Conservation (phyloP, 192 early-diverging fungal species). For the Pilaira anomala region DNA sequence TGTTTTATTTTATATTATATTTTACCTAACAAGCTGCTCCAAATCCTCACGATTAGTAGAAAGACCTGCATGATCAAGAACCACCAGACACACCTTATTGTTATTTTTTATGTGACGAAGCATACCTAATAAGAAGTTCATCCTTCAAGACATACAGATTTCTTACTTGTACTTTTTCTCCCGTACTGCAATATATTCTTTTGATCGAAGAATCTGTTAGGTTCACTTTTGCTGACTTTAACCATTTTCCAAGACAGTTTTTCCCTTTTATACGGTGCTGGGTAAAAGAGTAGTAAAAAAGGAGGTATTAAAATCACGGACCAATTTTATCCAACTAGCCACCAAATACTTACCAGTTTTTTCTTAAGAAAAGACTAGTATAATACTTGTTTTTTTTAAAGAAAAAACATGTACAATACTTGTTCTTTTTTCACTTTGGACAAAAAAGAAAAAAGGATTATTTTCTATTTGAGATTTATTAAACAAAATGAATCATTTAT, state of each 20-base stretch:
- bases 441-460: too few relatives aligned
- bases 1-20: slow-evolving; percentile 4
- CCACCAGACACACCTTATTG: slow-evolving; percentile 11
- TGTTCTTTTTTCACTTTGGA: too few relatives aligned
- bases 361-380: too few relatives aligned
- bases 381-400: too few relatives aligned
- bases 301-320: too few relatives aligned
- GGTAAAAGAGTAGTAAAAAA: too few relatives aligned
- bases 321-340: too few relatives aligned
- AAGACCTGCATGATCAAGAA: slow-evolving; percentile 24
- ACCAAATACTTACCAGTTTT: too few relatives aligned
- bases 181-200: slow-evolving; percentile 15
- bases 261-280: too few relatives aligned
- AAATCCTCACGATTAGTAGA: slow-evolving; percentile 21
- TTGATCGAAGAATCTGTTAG: not conserved
- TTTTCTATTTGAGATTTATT: too few relatives aligned
- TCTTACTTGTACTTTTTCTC: slow-evolving; percentile 17
- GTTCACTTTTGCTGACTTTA: not conserved
- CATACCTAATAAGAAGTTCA: slow-evolving; percentile 10
- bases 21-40: slow-evolving; percentile 16
- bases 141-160: not conserved
- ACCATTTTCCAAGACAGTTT: not conserved
- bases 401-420: too few relatives aligned
- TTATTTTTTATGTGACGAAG: slow-evolving; percentile 2
- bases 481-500: too few relatives aligned